Evolutionary conservation across 768 basidiomycete species (phyloP).

Genomic region (Rhodosporidiobolus odoratus): DNA sequence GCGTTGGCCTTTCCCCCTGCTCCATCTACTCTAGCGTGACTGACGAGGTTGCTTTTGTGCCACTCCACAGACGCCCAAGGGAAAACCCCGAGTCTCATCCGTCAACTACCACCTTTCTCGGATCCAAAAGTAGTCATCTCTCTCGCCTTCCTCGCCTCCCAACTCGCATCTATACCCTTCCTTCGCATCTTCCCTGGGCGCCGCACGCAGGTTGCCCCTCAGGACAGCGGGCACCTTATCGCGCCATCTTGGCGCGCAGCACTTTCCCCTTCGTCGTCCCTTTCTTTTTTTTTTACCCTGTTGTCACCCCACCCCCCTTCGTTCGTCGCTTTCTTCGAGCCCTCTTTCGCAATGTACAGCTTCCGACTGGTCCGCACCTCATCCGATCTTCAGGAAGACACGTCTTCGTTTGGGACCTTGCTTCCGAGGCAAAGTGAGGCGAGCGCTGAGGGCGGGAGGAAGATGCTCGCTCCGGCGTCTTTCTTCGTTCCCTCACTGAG

Average conservation of each 20-base stretch:
- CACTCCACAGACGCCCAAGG: slow-evolving; percentile 58
- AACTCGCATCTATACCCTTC: neutral
- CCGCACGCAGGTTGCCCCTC: too few species aligned
- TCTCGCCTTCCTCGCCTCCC: neutral
- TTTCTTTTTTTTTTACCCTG: too few species aligned
- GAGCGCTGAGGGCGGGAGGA: neutral
- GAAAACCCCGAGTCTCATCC: slow-evolving; percentile 64
- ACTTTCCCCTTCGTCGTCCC: too few species aligned
- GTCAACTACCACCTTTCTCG: slow-evolving; percentile 75
- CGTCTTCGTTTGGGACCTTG: too few species aligned
- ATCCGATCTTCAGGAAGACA: neutral
- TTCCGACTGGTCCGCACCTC: neutral
- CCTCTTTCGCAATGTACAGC: neutral
- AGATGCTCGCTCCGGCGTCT: too few species aligned
- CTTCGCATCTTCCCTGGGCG: neutral
- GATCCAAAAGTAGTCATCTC: neutral
- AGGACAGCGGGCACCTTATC: too few species aligned
- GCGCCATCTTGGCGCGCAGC: too few species aligned
- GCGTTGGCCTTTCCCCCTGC: slow-evolving; percentile 46
- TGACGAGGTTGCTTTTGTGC: neutral
- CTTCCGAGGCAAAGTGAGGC: neutral
- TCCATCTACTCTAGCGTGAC: slow-evolving; percentile 4
- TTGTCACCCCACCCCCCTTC: neutral
- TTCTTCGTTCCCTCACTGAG: too few species aligned
- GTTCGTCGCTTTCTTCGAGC: neutral